Evolutionary conservation across 768 basidiomycete genomes (phyloP), one percentile per base, ranked within the genome.

Genomic region (Nidularia sp.): DNA sequence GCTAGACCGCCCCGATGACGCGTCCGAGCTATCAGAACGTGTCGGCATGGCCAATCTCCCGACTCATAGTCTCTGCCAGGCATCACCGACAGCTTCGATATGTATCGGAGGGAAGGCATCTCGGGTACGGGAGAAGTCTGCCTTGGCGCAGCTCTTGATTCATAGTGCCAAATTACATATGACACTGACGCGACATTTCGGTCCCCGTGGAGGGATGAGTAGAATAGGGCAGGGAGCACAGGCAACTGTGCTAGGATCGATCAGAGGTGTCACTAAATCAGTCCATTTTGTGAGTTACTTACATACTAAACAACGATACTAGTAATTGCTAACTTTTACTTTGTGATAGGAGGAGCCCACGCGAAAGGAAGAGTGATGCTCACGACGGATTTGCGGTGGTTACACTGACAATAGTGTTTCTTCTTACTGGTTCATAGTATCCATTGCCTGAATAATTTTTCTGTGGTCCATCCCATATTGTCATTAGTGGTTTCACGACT

Each of bases 31-130:
- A 2, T 48, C 53, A 6, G 47, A 53, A 31, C 55, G 55, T 18
- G 60, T 61, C 9, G 60, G 59, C 1, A 61, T 61, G 60, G 48
- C 36, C 15, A 60, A 58, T 25, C 5, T 62, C 2, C 60, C 60
- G 3, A 45, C 60, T 15, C 58, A 62, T 45, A 50, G 58, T 5
- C 53, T 62, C 5, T 48, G 48, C 1, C 57, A 62, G 41, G 48
- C 51, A 31, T 7, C 8, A 7, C 13, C 29, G 8, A 34, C 31
- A 8, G 13, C 6, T 9, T 32, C 25, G 6, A 34, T 48, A 8
- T 48, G 31, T 34, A 34, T 48, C 12, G 47, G 47, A 18, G 33
- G 33, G 33, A 13, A 29, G 45, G 7, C 45, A 9, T 31, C 47
- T 13, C 47, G 8, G 25, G 8, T 18, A 34, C 25, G 33, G 22